These are phyloP conservation scores for Gymnopilus dilepis DNA, from an alignment of 768 basidiomycete species.

Conservation along the genomic window DNA sequence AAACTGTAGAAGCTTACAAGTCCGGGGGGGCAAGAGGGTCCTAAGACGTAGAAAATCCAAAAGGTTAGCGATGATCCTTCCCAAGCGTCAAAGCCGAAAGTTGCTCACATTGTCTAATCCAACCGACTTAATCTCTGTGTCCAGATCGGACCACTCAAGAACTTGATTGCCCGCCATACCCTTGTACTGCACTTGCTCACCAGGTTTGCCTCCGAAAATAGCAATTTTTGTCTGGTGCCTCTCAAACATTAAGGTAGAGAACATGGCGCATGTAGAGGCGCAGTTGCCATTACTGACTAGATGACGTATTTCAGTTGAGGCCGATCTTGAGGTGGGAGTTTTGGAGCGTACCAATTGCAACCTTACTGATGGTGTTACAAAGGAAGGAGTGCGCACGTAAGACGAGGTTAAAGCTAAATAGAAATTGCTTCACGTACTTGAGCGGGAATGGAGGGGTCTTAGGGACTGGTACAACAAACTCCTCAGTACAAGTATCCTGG, in stretches of 20 bases:
- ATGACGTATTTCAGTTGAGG: neutral
- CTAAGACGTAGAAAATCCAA: slow-evolving; percentile 30
- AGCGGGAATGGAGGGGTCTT: slow-evolving; percentile 48
- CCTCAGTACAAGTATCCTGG: slow-evolving; percentile 50
- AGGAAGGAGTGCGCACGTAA: neutral
- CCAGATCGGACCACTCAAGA: slow-evolving; percentile 63
- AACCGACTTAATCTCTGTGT: slow-evolving; percentile 65
- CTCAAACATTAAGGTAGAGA: slow-evolving; percentile 66
- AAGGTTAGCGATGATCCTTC: neutral
- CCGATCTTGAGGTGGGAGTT: neutral
- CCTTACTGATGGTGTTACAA: slow-evolving; percentile 36
- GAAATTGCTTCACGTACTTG: no score
- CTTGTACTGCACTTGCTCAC: slow-evolving; percentile 55
- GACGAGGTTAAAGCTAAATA: neutral
- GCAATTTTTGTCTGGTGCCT: slow-evolving; percentile 56
- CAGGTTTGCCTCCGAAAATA: slow-evolving; percentile 62
- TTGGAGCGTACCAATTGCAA: slow-evolving; percentile 45
- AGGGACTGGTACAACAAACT: slow-evolving; percentile 45
- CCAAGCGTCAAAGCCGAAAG: neutral
- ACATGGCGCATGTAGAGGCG: slow-evolving; percentile 69
- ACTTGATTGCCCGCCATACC: slow-evolving; percentile 71
- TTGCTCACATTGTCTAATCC: slow-evolving; percentile 50
- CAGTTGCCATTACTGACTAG: slow-evolving; percentile 52
- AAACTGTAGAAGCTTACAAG: slow-evolving; percentile 37
- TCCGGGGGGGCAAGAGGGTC: slow-evolving; percentile 49